Percentiles rank a stretch among this genome's conserved stretches.
Conservation (phyloP, 495 filamentous ascomycete genomes). For the Podospora pseudoanserina region DNA sequence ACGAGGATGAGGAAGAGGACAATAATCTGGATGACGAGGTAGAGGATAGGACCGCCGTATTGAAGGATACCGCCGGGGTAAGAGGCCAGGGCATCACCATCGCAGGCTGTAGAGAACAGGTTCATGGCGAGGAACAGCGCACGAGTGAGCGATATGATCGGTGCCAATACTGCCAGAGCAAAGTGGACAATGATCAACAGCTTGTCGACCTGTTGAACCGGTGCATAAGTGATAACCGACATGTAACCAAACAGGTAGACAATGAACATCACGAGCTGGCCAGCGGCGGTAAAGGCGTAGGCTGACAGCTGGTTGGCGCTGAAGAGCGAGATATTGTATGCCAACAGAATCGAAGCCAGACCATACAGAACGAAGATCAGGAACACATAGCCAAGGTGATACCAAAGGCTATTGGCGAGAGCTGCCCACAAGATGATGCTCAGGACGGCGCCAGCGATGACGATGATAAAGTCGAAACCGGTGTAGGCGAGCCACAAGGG, state of each 20-base stretch:
- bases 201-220: constrained; percentile 56
- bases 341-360: constrained; percentile 61
- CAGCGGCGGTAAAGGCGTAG: constrained; percentile 61
- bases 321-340: constrained; percentile 72
- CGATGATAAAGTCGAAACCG: constrained; percentile 70
- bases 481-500: constrained; percentile 78
- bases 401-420: constrained; percentile 59
- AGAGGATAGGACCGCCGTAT: constrained; percentile 76
- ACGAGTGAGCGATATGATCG: constrained; percentile 63
- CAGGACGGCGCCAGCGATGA: constrained; percentile 58
- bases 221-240: constrained; percentile 62
- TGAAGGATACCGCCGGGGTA: constrained; percentile 68
- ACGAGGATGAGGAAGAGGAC: constrained; percentile 64
- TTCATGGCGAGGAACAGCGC: constrained; percentile 73
- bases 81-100: constrained; percentile 54
- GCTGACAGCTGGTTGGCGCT: constrained; percentile 39
- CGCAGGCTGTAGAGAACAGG: constrained; percentile 69
- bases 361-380: constrained; percentile 73
- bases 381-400: constrained; percentile 70
- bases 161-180: constrained; percentile 62
- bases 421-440: constrained; percentile 58
- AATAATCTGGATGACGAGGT: constrained; percentile 65
- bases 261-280: constrained; percentile 69
- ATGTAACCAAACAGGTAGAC: constrained; percentile 75
- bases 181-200: constrained; percentile 63